Percentiles rank a stretch among this genome's conserved stretches.
Conservation (phyloP, 1,139 yeast genomes). For the Wickerhamomyces sp. region DNA sequence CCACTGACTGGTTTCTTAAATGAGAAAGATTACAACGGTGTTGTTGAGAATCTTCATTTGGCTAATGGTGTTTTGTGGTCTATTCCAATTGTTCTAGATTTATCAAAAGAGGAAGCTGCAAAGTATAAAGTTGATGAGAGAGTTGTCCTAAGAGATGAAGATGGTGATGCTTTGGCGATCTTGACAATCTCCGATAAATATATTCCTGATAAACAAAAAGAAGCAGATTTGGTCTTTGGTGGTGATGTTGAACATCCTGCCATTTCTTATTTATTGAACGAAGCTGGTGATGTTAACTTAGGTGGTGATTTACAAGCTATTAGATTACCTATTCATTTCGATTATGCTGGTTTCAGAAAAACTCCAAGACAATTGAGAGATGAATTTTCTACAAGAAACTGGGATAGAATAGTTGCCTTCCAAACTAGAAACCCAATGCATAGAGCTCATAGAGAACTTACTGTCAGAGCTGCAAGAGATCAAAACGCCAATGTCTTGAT, state of each 20-base stretch:
- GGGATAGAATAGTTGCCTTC: slow-evolving; percentile 94
- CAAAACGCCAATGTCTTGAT: slow-evolving; percentile 76
- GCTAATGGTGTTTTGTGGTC: slow-evolving; percentile 82
- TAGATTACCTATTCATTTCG: slow-evolving; percentile 82
- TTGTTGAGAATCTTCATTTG: slow-evolving; percentile 72
- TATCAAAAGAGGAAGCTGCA: slow-evolving; percentile 48
- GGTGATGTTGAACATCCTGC: slow-evolving; percentile 99
- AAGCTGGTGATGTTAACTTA: slow-evolving; percentile 77
- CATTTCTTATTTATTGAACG: slow-evolving; percentile 61
- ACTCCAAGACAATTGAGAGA: slow-evolving; percentile 87
- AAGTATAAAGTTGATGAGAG: slow-evolving; percentile 51
- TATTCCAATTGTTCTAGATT: slow-evolving; percentile 89
- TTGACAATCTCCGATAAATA: slow-evolving; percentile 75
- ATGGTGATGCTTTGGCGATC: slow-evolving; percentile 75
- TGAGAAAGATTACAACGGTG: slow-evolving; percentile 75
- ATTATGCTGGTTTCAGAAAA: slow-evolving; percentile 80
- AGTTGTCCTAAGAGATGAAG: slow-evolving; percentile 77
- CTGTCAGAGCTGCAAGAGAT: slow-evolving; percentile 89
- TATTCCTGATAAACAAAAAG: slow-evolving; percentile 71
- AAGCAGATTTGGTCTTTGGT: slow-evolving; percentile 84
- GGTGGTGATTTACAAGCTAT: slow-evolving; percentile 89
- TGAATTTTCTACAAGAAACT: slow-evolving; percentile 74
- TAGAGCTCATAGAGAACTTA: slow-evolving; percentile 94
- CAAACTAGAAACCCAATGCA: slow-evolving; percentile 99
- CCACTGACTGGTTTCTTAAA: slow-evolving; percentile 85